These are phyloP conservation scores for Alternaria metachromatica DNA, from an alignment of 2,329 filamentous ascomycete genomes.

Conservation along the genomic window DNA sequence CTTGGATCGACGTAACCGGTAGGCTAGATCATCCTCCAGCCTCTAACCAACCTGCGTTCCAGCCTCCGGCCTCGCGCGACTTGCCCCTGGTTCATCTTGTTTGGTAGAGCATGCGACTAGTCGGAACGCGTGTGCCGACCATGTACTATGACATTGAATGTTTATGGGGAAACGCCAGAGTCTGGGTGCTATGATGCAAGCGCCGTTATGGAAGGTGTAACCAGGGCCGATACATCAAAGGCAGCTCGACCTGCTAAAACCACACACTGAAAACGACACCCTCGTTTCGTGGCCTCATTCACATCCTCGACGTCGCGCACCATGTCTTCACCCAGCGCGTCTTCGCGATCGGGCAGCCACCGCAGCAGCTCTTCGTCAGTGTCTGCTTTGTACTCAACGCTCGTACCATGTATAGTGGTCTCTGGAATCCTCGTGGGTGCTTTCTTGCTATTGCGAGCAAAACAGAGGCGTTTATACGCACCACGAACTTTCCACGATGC, in stretches of 20 bases:
- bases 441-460: constrained; percentile 53
- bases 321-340: constrained; percentile 5
- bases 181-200: constrained; percentile 6
- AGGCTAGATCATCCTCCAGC: background rate
- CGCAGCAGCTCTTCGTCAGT: constrained; percentile 44
- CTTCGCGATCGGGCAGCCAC: background rate
- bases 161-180: background rate
- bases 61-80: background rate
- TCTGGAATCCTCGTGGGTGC: constrained; percentile 36
- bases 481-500: constrained; percentile 54
- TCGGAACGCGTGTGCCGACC: constrained; percentile 4
- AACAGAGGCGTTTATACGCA: constrained; percentile 53
- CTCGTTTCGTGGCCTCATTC: background rate
- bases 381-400: constrained; percentile 47
- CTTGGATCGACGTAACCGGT: constrained; percentile 5
- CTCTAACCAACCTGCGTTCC: background rate
- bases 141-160: constrained; percentile 4
- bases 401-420: constrained; percentile 39
- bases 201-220: background rate
- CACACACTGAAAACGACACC: background rate
- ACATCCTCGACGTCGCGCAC: background rate
- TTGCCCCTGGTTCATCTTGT: background rate
- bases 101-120: constrained; percentile 1
- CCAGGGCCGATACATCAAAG: background rate
- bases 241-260: background rate